Evolutionary conservation across 1,284 basidiomycete species (phyloP).

Genomic region (Tetrapyrgos nigripes): DNA sequence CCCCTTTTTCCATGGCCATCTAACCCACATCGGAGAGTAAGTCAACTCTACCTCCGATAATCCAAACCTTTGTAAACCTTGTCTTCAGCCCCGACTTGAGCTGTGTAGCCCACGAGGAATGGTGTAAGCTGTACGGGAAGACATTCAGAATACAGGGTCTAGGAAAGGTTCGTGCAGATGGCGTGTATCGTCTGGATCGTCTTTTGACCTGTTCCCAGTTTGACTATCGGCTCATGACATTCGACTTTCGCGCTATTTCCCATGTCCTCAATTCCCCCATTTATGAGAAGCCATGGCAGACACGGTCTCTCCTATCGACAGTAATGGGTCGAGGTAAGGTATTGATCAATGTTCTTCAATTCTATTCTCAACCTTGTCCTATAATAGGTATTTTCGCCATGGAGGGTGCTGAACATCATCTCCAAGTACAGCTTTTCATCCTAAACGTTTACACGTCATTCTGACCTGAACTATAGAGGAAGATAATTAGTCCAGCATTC

Average conservation of each 20-base stretch:
- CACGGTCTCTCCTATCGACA: slow-evolving; percentile 50
- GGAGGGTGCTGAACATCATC: slow-evolving; percentile 54
- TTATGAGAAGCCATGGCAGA: slow-evolving; percentile 65
- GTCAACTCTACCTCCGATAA: slow-evolving; percentile 17
- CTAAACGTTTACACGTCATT: neutral
- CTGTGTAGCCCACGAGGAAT: slow-evolving; percentile 46
- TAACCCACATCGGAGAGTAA: slow-evolving; percentile 51
- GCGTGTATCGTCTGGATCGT: neutral
- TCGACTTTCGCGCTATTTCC: slow-evolving; percentile 54
- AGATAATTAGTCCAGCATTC: slow-evolving; percentile 56
- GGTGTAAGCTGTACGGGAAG: slow-evolving; percentile 50
- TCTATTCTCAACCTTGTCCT: neutral
- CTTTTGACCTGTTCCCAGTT: slow-evolving; percentile 38
- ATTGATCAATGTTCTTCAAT: neutral
- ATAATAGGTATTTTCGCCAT: slow-evolving; percentile 52
- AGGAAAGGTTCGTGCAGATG: slow-evolving; percentile 42
- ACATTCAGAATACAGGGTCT: slow-evolving; percentile 59
- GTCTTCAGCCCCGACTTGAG: slow-evolving; percentile 41
- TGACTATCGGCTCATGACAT: slow-evolving; percentile 59
- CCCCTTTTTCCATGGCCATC: slow-evolving; percentile 45
- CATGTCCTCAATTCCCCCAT: slow-evolving; percentile 54
- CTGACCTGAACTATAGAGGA: slow-evolving; percentile 35
- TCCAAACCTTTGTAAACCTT: neutral
- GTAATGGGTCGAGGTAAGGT: slow-evolving; percentile 52
- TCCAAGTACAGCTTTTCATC: slow-evolving; percentile 34